Conservation (phyloP, 2,329 filamentous ascomycete genomes). For the Aspergillus tanneri region DNA sequence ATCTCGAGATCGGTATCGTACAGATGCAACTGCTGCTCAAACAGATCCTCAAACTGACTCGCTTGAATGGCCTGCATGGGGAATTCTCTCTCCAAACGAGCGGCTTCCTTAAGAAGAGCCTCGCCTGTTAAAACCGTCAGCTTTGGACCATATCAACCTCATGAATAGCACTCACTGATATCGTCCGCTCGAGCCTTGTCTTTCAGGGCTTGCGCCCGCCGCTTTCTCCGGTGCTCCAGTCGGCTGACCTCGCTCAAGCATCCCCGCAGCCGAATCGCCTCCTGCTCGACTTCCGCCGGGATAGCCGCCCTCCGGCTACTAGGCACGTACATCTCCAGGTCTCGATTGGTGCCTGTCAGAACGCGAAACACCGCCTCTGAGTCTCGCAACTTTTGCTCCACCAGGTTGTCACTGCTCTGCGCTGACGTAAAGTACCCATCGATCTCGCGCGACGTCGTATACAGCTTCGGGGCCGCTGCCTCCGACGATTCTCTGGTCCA, state of each 20-base stretch:
- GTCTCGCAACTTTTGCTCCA: slow-evolving; percentile 74
- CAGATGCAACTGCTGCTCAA: slow-evolving; percentile 74
- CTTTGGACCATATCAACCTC: too few relatives aligned
- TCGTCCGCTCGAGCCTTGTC: slow-evolving; percentile 84
- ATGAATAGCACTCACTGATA: slow-evolving; percentile 62
- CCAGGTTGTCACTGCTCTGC: slow-evolving; percentile 64
- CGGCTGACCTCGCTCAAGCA: slow-evolving; percentile 81
- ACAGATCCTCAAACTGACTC: slow-evolving; percentile 88
- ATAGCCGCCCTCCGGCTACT: slow-evolving; percentile 77
- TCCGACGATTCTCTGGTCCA: slow-evolving; percentile 73
- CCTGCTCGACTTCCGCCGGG: slow-evolving; percentile 74
- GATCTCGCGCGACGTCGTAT: slow-evolving; percentile 73
- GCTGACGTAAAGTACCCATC: slow-evolving; percentile 80
- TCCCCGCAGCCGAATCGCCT: slow-evolving; percentile 72
- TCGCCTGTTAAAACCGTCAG: slow-evolving; percentile 52
- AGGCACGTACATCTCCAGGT: slow-evolving; percentile 84
- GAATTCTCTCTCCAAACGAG: slow-evolving; percentile 79
- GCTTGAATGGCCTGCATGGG: slow-evolving; percentile 81
- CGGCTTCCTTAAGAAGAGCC: slow-evolving; percentile 78
- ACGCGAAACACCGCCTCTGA: slow-evolving; percentile 74
- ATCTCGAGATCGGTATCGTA: slow-evolving; percentile 78
- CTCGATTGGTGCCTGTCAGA: slow-evolving; percentile 74
- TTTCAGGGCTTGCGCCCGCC: slow-evolving; percentile 74
- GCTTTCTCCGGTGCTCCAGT: slow-evolving; percentile 75
- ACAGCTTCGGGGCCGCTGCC: slow-evolving; percentile 69